Percentiles rank a stretch among this genome's conserved stretches.
Conservation (phyloP, 768 basidiomycete genomes). For the Sporobolomyces phaffii region DNA sequence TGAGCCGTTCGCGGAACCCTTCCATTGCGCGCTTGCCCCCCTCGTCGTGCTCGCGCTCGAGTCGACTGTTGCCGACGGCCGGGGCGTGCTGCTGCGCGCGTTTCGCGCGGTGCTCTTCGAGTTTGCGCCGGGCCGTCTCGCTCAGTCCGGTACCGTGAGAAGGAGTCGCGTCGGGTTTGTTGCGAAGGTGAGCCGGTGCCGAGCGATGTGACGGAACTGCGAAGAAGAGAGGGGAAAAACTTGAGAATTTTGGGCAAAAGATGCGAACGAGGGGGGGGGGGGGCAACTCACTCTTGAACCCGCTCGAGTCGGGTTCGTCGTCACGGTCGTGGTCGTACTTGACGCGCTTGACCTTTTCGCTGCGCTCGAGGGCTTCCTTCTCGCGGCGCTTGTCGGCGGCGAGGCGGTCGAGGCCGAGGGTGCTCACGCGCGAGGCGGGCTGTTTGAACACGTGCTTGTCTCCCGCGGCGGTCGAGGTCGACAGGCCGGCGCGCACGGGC, state of each 20-base stretch:
- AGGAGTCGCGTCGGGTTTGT: conserved; percentile 81
- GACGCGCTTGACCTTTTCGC: conserved; percentile 56
- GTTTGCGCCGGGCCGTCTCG: conserved; percentile 59
- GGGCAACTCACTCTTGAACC: conserved; percentile 82
- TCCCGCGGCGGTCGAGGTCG: conserved; percentile 47
- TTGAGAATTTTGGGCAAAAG: too few relatives aligned
- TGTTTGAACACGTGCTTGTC: conserved; percentile 65
- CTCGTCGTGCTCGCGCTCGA: conserved; percentile 19
- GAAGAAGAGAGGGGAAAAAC: neutral
- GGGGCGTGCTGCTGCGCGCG: conserved; percentile 58
- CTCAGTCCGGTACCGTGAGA: conserved; percentile 87
- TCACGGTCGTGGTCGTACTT: conserved; percentile 57
- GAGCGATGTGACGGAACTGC: conserved; percentile 67
- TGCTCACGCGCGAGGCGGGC: conserved; percentile 69
- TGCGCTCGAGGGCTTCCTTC: conserved; percentile 51
- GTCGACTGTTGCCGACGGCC: conserved; percentile 49
- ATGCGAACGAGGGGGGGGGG: neutral
- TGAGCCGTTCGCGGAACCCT: conserved; percentile 76
- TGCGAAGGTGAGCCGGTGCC: conserved; percentile 59
- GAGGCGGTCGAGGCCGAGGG: conserved; percentile 79
- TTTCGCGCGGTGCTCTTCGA: conserved; percentile 71
- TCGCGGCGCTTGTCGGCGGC: conserved; percentile 73
- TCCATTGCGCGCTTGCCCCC: conserved; percentile 35
- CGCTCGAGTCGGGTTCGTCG: conserved; percentile 55
- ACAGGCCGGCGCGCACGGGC: conserved; percentile 35